A percentile compares a stretch with the other conserved stretches of the same genome.
phyloP scores from a whole-genome alignment of 306 rosid species.

The Corylus heterophylla region DNA sequence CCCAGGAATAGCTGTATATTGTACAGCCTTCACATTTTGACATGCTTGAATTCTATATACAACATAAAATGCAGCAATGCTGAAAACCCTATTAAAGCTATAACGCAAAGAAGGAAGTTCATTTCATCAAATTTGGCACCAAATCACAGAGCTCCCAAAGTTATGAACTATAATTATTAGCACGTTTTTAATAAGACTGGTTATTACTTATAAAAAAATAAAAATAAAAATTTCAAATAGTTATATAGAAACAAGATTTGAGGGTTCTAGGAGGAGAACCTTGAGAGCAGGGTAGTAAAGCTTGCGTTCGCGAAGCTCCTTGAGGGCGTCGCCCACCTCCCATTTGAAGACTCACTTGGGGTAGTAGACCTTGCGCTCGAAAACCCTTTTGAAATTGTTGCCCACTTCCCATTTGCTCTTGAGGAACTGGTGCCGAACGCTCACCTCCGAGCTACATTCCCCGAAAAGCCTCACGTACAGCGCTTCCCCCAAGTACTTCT shows the following conservation, averaged over 20 bases:
- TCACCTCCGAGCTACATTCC: conserved; percentile 65
- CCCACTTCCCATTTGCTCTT: conserved; percentile 93
- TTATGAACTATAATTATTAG: neutral
- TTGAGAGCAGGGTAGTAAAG: conserved; percentile 80
- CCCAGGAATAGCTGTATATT: neutral
- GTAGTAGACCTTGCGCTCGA: conserved; percentile 59
- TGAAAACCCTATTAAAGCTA: neutral
- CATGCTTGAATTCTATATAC: conserved; percentile 4
- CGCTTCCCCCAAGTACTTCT: conserved; percentile 76
- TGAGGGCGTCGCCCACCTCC: conserved; percentile 90
- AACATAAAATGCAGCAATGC: conserved; percentile 1
- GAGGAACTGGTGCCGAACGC: conserved; percentile 62
- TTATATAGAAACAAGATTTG: neutral
- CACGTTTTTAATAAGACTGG: too few species aligned
- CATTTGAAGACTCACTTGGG: conserved; percentile 92
- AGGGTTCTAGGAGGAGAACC: conserved; percentile 35
- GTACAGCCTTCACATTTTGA: neutral
- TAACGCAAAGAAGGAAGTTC: neutral
- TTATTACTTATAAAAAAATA: too few species aligned
- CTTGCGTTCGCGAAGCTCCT: conserved; percentile 78
- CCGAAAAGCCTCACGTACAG: conserved; percentile 68
- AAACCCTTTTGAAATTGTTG: conserved; percentile 81
- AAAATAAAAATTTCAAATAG: neutral
- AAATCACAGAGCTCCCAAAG: neutral
- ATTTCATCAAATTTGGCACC: neutral